Conservation (phyloP, 306 rosid genomes). For the Bauhinia variegata region DNA sequence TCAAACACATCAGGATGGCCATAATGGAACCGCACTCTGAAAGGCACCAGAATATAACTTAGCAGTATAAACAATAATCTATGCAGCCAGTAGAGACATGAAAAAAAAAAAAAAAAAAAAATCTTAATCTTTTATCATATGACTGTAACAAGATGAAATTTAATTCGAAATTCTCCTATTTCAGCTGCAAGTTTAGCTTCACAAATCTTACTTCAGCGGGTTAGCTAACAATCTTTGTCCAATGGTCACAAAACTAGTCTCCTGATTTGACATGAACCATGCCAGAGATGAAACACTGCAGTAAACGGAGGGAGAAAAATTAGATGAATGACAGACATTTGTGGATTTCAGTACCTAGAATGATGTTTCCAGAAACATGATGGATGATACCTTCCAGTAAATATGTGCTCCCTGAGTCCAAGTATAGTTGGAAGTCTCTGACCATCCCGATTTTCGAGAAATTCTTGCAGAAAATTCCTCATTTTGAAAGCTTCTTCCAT, state of each 20-base stretch:
- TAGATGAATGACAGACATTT: background rate
- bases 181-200: background rate
- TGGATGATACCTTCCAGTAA: slow-evolving; percentile 83
- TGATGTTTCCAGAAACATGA: slow-evolving; percentile 26
- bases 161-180: background rate
- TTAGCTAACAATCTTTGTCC: slow-evolving; percentile 94
- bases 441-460: slow-evolving; percentile 63
- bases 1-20: slow-evolving; percentile 99
- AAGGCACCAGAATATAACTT: slow-evolving; percentile 32
- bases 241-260: slow-evolving; percentile 90
- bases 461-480: slow-evolving; percentile 94
- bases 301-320: slow-evolving; percentile 28
- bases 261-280: slow-evolving; percentile 98
- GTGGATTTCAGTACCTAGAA: slow-evolving; percentile 30
- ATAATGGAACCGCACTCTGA: slow-evolving; percentile 97
- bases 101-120: slow-evolving; percentile 14
- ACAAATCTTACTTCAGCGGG: slow-evolving; percentile 72
- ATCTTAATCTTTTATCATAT: background rate
- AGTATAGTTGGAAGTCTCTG: slow-evolving; percentile 84
- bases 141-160: background rate
- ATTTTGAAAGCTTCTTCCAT: slow-evolving; percentile 99
- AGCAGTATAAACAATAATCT: slow-evolving; percentile 31
- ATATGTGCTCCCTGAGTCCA: slow-evolving; percentile 96
- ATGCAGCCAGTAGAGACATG: slow-evolving; percentile 21
- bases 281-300: slow-evolving; percentile 99